A percentile compares a stretch with the other conserved stretches of the same genome.
Conservation (phyloP, 352 stramenopile genomes). For the Phytophthora syringae region DNA sequence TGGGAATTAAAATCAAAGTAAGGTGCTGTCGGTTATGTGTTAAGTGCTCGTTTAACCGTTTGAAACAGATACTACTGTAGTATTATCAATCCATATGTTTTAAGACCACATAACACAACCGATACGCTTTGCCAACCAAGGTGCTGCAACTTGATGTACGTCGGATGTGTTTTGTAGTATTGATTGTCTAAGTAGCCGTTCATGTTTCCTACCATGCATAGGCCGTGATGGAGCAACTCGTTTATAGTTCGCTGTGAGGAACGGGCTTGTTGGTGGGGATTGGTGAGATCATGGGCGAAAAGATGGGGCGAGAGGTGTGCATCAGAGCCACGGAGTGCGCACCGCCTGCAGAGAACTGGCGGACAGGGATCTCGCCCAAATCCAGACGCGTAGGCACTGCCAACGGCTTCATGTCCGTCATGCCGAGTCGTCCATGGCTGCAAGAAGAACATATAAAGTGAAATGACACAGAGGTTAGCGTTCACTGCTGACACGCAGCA, state of each 20-base stretch:
- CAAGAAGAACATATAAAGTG: constrained; percentile 5
- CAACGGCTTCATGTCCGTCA: constrained; percentile 60
- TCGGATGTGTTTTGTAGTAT: no score
- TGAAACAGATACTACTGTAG: no score
- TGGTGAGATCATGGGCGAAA: constrained; percentile 70
- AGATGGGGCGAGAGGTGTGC: constrained; percentile 60
- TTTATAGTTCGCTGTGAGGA: constrained; percentile 34
- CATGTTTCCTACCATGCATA: no score
- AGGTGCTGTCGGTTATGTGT: no score
- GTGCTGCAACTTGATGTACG: no score
- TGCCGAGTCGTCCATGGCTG: constrained; percentile 75
- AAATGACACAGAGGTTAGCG: constrained; percentile 2
- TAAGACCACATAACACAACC: no score
- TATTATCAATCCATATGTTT: no score
- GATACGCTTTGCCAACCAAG: no score
- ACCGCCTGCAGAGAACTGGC: constrained; percentile 74
- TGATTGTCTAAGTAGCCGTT: no score
- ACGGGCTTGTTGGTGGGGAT: constrained; percentile 36
- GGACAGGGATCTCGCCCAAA: constrained; percentile 61
- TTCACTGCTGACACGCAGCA: background rate
- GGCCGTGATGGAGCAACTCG: no score
- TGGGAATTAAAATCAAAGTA: background rate
- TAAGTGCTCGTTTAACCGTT: no score
- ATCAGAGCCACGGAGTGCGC: constrained; percentile 79
- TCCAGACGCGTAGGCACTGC: constrained; percentile 60